Conservation (phyloP, 129 eudicot species). For the Chrysanthemum seticuspe region DNA sequence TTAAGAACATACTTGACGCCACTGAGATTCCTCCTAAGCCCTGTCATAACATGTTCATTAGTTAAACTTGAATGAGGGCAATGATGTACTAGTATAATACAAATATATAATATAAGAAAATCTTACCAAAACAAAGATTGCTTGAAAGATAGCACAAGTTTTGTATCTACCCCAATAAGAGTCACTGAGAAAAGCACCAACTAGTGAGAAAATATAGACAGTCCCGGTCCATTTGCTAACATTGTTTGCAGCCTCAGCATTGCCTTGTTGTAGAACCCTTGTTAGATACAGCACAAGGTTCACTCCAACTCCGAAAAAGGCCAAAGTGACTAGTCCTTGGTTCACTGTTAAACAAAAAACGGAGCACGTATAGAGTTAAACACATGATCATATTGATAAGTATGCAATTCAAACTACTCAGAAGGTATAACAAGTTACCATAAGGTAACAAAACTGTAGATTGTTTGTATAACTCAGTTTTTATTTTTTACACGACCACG, state of each 20-base stretch:
- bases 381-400: background rate
- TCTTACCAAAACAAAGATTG: conserved; percentile 76
- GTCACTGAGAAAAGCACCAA: conserved; percentile 96
- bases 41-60: conserved; percentile 26
- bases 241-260: conserved; percentile 92
- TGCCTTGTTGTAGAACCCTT: conserved; percentile 77
- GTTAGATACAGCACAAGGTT: conserved; percentile 88
- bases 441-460: background rate
- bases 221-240: conserved; percentile 99
- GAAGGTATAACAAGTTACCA: background rate
- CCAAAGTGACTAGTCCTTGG: conserved; percentile 92
- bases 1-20: conserved; percentile 62
- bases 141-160: conserved; percentile 93
- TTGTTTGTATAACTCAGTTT: background rate
- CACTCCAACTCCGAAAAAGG: conserved; percentile 97
- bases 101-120: background rate
- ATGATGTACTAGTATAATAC: background rate
- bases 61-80: background rate
- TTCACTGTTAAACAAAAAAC: conserved; percentile 54
- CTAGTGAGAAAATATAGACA: conserved; percentile 92
- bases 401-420: background rate
- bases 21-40: conserved; percentile 70
- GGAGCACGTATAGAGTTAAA: conserved; percentile 22
- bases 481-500: background rate
- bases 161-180: conserved; percentile 95